Evolutionary conservation across 306 rosid genomes (phyloP).

Genomic region (Begonia loranthoides): DNA sequence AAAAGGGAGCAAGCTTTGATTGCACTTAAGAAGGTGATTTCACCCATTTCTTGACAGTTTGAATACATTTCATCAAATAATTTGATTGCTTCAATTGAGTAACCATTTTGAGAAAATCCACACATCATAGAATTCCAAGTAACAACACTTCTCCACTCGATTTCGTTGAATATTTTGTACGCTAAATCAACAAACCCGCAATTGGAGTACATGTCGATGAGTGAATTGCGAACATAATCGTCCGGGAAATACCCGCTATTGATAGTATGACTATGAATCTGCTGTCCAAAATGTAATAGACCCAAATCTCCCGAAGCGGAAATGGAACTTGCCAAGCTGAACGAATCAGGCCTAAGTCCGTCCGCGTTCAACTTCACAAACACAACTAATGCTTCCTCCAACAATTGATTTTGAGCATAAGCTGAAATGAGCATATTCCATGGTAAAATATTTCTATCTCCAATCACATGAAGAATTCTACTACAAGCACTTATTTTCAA

Average conservation of each 20-base stretch:
- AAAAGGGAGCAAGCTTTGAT: constrained; percentile 82
- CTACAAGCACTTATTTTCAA: constrained; percentile 29
- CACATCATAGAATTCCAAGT: constrained; percentile 84
- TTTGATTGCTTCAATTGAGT: constrained; percentile 50
- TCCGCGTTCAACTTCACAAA: constrained; percentile 36
- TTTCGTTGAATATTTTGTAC: constrained; percentile 34
- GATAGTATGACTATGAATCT: constrained; percentile 53
- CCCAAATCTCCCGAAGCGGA: constrained; percentile 61
- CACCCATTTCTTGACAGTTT: constrained; percentile 37
- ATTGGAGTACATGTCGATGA: constrained; percentile 83
- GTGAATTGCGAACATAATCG: constrained; percentile 67
- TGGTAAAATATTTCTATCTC: constrained; percentile 27
- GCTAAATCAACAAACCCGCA: constrained; percentile 55
- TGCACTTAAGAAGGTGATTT: constrained; percentile 60
- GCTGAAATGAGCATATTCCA: constrained; percentile 66
- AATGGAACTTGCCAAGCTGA: constrained; percentile 67
- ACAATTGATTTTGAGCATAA: constrained; percentile 43
- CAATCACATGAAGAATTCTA: constrained; percentile 33
- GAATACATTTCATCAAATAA: constrained; percentile 58
- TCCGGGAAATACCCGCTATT: constrained; percentile 42
- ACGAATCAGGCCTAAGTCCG: constrained; percentile 67
- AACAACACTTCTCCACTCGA: constrained; percentile 32
- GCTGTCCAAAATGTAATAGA: constrained; percentile 45
- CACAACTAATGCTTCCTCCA: constrained; percentile 33
- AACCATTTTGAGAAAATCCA: constrained; percentile 66